Evolutionary conservation across 805 yeast genomes (phyloP).

Genomic region (Ogataea philodendri): DNA sequence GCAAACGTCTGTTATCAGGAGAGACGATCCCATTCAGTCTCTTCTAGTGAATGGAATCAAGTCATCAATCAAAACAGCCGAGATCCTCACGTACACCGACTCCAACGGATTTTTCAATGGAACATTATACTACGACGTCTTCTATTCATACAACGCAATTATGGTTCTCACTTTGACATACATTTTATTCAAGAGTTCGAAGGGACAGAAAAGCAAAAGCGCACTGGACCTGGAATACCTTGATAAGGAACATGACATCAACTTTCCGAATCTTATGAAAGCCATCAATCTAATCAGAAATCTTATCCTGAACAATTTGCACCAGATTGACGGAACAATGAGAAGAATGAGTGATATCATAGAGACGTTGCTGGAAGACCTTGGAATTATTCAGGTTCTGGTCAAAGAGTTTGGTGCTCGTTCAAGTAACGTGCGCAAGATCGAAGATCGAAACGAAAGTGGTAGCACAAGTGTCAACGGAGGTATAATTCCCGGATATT

Average conservation of each 20-base stretch:
- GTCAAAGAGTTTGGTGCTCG: constrained; percentile 31
- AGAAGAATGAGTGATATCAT: constrained; percentile 42
- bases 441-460: constrained; percentile 30
- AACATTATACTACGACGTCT: constrained; percentile 44
- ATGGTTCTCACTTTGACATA: constrained; percentile 42
- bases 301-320: constrained; percentile 32
- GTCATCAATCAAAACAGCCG: constrained; percentile 40
- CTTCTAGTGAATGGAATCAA: constrained; percentile 41
- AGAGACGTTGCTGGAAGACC: constrained; percentile 41
- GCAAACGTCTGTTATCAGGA: constrained; percentile 36
- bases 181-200: constrained; percentile 33
- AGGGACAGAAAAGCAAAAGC: constrained; percentile 21
- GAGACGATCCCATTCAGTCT: constrained; percentile 42
- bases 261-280: constrained; percentile 27
- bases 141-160: constrained; percentile 42
- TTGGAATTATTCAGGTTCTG: constrained; percentile 37
- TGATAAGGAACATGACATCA: constrained; percentile 29
- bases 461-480: constrained; percentile 35
- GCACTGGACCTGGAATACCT: constrained; percentile 31
- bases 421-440: constrained; percentile 31
- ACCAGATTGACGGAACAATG: constrained; percentile 42
- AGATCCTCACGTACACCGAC: constrained; percentile 35
- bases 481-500: constrained; percentile 31
- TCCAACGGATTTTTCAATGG: constrained; percentile 42
- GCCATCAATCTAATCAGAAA: constrained; percentile 37